A percentile compares a stretch with the other conserved stretches of the same genome.
phyloP scores from a whole-genome alignment of 371 early-diverging fungal genomes.

The Mortierella sp. region DNA sequence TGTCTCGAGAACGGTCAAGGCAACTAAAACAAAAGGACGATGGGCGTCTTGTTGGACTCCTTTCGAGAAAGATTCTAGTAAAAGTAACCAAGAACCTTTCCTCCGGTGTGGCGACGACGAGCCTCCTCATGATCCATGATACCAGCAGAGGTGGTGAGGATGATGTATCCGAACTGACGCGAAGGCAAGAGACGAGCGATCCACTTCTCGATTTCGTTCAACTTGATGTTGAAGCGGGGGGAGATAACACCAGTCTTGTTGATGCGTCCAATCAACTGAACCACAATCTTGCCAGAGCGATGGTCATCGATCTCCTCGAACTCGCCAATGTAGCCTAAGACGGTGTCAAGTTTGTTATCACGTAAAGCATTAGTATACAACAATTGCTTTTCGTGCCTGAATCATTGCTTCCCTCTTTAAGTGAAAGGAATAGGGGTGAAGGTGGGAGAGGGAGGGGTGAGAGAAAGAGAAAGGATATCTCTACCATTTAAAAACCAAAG shows the following conservation, averaged over 20 bases:
- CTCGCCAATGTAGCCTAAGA: conserved; percentile 99
- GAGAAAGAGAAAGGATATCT: conserved; percentile 18
- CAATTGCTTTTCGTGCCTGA: no score
- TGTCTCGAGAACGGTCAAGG: no score
- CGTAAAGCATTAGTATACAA: no score
- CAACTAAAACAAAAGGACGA: no score
- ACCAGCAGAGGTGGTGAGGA: conserved; percentile 98
- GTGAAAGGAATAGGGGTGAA: no score
- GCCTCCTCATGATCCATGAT: conserved; percentile 99
- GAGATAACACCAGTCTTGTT: conserved; percentile 99
- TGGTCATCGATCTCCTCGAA: conserved; percentile 99
- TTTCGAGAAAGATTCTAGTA: no score
- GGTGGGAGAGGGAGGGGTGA: no score
- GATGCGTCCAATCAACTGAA: conserved; percentile 98
- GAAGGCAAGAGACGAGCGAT: conserved; percentile 98
- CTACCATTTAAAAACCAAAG: conserved; percentile 53
- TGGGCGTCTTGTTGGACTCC: no score
- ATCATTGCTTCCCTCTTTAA: no score
- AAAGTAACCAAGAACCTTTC: conserved; percentile 97
- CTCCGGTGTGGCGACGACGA: conserved; percentile 98
- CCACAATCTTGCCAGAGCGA: conserved; percentile 98
- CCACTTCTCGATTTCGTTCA: conserved; percentile 97
- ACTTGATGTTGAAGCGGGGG: conserved; percentile 98
- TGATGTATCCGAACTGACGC: conserved; percentile 99
- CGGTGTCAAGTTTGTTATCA: no score